Percentiles rank a stretch among this genome's conserved stretches.
phyloP scores from a whole-genome alignment of 805 yeast genomes.

The Cyberlindnera bimundalis region DNA sequence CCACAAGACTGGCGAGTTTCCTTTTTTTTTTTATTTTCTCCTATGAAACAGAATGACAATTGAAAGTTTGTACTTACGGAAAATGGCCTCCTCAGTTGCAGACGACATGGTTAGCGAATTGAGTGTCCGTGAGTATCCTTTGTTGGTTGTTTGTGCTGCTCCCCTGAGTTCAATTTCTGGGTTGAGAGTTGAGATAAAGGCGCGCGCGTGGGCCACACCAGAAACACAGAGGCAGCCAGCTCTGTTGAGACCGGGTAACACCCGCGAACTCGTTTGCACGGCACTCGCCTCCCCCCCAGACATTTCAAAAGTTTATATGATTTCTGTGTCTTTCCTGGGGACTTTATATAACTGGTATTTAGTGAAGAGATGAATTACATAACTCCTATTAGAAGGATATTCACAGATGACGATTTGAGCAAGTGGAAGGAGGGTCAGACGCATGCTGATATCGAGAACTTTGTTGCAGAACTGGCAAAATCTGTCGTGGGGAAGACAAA shows the following conservation, averaged over 20 bases:
- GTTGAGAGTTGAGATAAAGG: too few relatives aligned
- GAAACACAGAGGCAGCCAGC: too few relatives aligned
- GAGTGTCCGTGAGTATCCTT: neutral
- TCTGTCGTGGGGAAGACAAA: constrained; percentile 62
- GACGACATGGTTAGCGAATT: constrained; percentile 5
- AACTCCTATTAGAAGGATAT: constrained; percentile 43
- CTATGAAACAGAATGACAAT: neutral
- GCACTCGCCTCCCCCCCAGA: neutral
- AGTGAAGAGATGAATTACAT: neutral
- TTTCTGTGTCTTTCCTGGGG: neutral
- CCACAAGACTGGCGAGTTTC: too few relatives aligned
- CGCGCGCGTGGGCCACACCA: too few relatives aligned
- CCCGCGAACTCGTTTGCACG: neutral
- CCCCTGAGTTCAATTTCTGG: neutral
- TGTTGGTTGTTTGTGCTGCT: neutral
- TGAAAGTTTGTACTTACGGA: constrained; percentile 32
- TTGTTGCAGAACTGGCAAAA: constrained; percentile 54
- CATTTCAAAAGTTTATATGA: too few relatives aligned
- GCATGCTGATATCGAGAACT: constrained; percentile 47
- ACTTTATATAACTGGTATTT: neutral
- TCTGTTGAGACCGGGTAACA: neutral
- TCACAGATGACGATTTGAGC: constrained; percentile 56
- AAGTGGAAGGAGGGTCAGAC: constrained; percentile 54
- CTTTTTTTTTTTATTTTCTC: too few relatives aligned
- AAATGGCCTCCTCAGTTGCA: constrained; percentile 35